These are phyloP conservation scores for Chaetomiaceae sp. DNA, from an alignment of 2,329 filamentous ascomycete species.

Conservation along the genomic window DNA sequence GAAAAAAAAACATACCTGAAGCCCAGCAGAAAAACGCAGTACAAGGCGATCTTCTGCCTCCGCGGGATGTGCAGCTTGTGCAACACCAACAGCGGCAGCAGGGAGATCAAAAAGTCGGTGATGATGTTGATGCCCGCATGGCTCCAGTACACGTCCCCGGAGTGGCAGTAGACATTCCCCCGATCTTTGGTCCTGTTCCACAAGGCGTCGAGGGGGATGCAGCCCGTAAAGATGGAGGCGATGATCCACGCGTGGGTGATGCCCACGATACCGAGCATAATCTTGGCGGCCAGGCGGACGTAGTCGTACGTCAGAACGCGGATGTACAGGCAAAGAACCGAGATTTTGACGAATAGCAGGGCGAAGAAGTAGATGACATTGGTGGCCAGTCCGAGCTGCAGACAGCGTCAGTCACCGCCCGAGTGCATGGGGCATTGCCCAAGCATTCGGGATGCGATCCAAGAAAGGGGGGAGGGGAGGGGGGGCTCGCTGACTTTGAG, in stretches of 20 bases:
- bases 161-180: not conserved
- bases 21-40: conserved; percentile 10
- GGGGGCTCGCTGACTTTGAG: no score
- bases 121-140: conserved; percentile 4
- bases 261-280: conserved; percentile 11
- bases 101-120: conserved; percentile 17
- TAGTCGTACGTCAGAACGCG: conserved; percentile 19
- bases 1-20: conserved; percentile 7
- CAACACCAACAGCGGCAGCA: conserved; percentile 11
- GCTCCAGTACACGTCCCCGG: not conserved
- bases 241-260: conserved; percentile 13
- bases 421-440: no score
- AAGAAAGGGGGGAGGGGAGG: no score
- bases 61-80: not conserved
- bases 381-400: not conserved
- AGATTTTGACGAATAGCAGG: conserved; percentile 14
- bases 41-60: conserved; percentile 11
- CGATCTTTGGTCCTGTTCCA: conserved; percentile 2
- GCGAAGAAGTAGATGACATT: conserved; percentile 6
- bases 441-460: no score
- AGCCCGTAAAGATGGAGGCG: conserved; percentile 3
- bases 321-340: conserved; percentile 22
- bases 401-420: no score
- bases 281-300: conserved; percentile 14
- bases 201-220: conserved; percentile 9